Base-by-base conservation (phyloP, 371 early-diverging fungal genomes). In the Funneliformis caledonium region DNA sequence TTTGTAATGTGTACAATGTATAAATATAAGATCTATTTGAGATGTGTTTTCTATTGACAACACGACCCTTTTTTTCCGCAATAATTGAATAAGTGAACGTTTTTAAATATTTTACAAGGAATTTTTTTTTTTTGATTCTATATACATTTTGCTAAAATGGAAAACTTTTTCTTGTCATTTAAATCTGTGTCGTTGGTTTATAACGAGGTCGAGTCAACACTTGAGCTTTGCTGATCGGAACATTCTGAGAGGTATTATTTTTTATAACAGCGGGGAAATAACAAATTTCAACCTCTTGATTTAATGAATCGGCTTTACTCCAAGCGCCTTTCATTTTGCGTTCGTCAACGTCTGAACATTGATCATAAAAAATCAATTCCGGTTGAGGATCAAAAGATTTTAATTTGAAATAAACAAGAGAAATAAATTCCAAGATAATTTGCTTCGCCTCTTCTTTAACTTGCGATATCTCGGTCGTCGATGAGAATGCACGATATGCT, bases 181-280 rank as follows among this genome's bases (percentile, higher is more conserved):
- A 47, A 9, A 10, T 9, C 6, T 16, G 12, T 56, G 4, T 19
- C 3, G 4, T 19, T 52, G 14, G 52, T 16, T 52, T 52, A 19
- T 19, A 56, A 56, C 56, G 56, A 7, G 16, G 56, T 5, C 65
- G 26, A 33, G 65, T 31, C 31, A 65, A 31, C n/a, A 65, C 33
- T 26, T 33, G 37, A 26, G 65, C 65, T 31, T 65, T 65, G 31
- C 65, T 65, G 31, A 31, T 33, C 37, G 3, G 37, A 37, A 37
- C 3, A 37, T 37, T 37, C 37, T 37, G 37, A 12, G 37, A 11
- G 12, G 1, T 12, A 33, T 65, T 65, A 26, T 26, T 65, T 65
- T 33, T 22, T 64, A 64, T 64, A 7, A 56, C 56, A n/a, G 65
- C 65, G 14, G 65, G 65, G 65, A 65, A 65, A 65, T 65, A 65